Evolutionary conservation across 306 rosid species (phyloP), one percentile per base, ranked within the genome.

Genomic region (Cyclanthera cordifolia): DNA sequence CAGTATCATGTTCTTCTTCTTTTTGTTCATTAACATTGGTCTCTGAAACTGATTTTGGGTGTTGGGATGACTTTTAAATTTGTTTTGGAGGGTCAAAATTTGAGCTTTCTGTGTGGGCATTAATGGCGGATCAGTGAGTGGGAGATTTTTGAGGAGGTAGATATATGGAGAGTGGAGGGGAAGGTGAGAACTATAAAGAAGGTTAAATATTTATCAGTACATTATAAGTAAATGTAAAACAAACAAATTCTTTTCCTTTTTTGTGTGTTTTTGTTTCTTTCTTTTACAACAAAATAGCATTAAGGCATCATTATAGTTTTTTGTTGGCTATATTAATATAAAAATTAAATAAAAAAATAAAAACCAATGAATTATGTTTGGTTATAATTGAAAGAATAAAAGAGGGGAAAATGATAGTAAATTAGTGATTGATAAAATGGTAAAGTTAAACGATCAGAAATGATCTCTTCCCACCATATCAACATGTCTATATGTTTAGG

Each of bases 1-100:
- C 66, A 77, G 77, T 9, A 6, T 34, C 41, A 6, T 34, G 83
- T 82, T 79, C 67, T 32, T 59, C 67, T 59, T 59, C 27, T 59
- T 59, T 14, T 30, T 48, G 53, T 49, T 59, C 16, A 11, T 32
- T 17, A 59, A 32, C 67, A 59, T 58, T 28, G 32, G 4, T 30
- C 16, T 71, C 6, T 45, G 32, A 1, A 20, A 64, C 9, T 17
- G 28, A 39, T 34, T 39, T 20, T 20, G 27, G 23, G 9, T 17
- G 46, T 8, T 46, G 70, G 54, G 41, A 15, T 28, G 15, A 32
- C 0, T 46, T 65, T 66, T 52, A 24, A 69, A 56, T 20, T 41
- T 51, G 37, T 2, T 12, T 21, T 51, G 47, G 21, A 51, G 60
- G 5, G 27, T 51, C 37, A 25, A 68, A 68, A 68, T 27, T 13